phyloP scores from a whole-genome alignment of 257 asterid genomes.

The Solanum commersonii region DNA sequence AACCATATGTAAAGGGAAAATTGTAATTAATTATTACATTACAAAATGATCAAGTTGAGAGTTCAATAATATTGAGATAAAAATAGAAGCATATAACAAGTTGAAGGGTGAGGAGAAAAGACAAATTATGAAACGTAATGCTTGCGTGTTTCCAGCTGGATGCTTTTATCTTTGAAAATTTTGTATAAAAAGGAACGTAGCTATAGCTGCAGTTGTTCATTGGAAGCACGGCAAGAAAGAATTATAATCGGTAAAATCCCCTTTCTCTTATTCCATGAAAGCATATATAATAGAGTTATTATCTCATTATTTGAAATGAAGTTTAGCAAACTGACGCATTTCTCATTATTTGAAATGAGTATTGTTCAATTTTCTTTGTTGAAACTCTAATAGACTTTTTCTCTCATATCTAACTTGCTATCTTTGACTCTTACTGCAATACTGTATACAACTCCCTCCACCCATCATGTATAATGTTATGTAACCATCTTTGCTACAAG shows the following conservation, averaged over 20 bases:
- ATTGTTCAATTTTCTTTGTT: not conserved
- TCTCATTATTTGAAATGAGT: not conserved
- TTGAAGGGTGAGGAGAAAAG: not conserved
- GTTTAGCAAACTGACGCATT: too few species aligned
- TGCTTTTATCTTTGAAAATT: not conserved
- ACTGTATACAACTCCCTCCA: too few species aligned
- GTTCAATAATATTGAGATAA: too few species aligned
- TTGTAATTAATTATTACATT: too few species aligned
- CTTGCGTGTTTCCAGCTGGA: not conserved
- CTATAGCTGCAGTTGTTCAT: not conserved
- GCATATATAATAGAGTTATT: not conserved
- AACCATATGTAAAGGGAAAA: too few species aligned
- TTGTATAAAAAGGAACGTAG: not conserved
- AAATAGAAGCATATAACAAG: not conserved
- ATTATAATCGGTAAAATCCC: not conserved
- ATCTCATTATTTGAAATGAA: too few species aligned
- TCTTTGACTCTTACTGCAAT: not conserved
- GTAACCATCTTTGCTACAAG: not conserved
- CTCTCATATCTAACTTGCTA: not conserved
- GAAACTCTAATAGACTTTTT: not conserved
- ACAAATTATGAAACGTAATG: not conserved
- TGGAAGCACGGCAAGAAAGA: not conserved
- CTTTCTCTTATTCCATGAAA: not conserved
- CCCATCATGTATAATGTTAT: not conserved
- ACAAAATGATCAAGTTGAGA: too few species aligned